These are phyloP conservation scores for Ganoderma sp. DNA, from an alignment of 1,284 basidiomycete genomes.

Conservation along the genomic window DNA sequence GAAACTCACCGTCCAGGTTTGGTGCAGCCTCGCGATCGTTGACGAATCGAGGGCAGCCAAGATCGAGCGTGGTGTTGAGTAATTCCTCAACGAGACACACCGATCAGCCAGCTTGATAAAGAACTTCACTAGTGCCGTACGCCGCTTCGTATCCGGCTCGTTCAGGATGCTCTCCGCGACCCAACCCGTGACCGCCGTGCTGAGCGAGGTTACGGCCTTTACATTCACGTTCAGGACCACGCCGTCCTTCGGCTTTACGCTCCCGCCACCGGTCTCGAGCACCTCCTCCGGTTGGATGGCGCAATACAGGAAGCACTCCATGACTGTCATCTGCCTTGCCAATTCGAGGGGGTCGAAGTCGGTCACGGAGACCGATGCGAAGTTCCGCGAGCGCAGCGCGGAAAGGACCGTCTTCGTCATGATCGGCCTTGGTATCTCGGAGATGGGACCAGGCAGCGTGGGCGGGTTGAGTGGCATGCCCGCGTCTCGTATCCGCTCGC, in stretches of 20 bases:
- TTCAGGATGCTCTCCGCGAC: slow-evolving; percentile 92
- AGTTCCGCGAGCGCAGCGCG: slow-evolving; percentile 64
- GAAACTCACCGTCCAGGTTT: slow-evolving; percentile 86
- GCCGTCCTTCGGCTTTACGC: slow-evolving; percentile 55
- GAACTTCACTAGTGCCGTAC: slow-evolving; percentile 87
- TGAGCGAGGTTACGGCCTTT: slow-evolving; percentile 86
- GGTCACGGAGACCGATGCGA: slow-evolving; percentile 68
- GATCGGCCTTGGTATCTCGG: slow-evolving; percentile 78
- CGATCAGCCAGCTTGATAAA: slow-evolving; percentile 96
- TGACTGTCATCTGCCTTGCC: slow-evolving; percentile 93
- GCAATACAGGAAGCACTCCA: slow-evolving; percentile 90
- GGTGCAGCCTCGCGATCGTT: slow-evolving; percentile 87
- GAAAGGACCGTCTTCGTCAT: slow-evolving; percentile 84
- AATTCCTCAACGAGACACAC: slow-evolving; percentile 87
- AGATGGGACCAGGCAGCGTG: slow-evolving; percentile 44
- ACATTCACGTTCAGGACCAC: slow-evolving; percentile 70
- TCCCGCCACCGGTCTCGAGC: slow-evolving; percentile 66
- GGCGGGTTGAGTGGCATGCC: slow-evolving; percentile 74
- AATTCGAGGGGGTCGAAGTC: slow-evolving; percentile 95
- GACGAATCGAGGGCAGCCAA: slow-evolving; percentile 94
- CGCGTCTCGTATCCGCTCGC: slow-evolving; percentile 70
- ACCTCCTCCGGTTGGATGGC: slow-evolving; percentile 89
- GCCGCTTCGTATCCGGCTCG: slow-evolving; percentile 89
- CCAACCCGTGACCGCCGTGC: slow-evolving; percentile 95
- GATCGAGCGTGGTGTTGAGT: slow-evolving; percentile 91